Percentiles rank a stretch among this genome's conserved stretches.
Conservation (phyloP, 257 asterid genomes). For the Solanum dulcamara region DNA sequence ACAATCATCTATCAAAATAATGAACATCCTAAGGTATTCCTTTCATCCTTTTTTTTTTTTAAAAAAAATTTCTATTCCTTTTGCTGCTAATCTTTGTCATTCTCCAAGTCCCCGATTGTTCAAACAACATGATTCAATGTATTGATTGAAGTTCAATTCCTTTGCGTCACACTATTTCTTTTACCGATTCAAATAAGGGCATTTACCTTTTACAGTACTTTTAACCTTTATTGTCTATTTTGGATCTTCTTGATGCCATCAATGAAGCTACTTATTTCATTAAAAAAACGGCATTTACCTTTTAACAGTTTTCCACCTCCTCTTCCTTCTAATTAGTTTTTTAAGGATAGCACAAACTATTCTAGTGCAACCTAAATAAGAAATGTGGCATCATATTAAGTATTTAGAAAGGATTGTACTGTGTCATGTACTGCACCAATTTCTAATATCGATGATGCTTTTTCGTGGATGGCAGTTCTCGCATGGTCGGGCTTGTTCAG, state of each 20-base stretch:
- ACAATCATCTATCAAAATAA: constrained; percentile 72
- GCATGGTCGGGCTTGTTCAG: constrained; percentile 85
- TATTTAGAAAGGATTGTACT: not conserved
- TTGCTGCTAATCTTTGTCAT: not conserved
- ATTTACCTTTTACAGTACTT: not conserved
- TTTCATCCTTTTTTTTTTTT: constrained; percentile 6
- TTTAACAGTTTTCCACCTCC: not conserved
- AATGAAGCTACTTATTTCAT: not conserved
- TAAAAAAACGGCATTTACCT: not conserved
- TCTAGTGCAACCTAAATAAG: not conserved
- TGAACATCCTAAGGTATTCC: constrained; percentile 70
- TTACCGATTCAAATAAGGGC: not conserved
- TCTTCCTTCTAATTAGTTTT: not conserved
- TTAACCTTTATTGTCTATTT: not conserved
- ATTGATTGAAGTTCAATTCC: not conserved
- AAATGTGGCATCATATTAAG: not conserved
- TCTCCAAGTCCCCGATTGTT: not conserved
- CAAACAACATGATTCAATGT: not conserved
- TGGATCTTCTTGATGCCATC: not conserved
- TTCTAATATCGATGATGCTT: not conserved
- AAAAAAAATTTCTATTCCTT: not conserved
- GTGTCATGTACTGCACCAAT: not conserved
- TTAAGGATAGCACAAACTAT: not conserved
- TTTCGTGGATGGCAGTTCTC: constrained; percentile 51
- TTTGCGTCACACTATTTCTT: not conserved